Conservation (phyloP, 1,284 basidiomycete genomes). For the Neonothopanus nambi region DNA sequence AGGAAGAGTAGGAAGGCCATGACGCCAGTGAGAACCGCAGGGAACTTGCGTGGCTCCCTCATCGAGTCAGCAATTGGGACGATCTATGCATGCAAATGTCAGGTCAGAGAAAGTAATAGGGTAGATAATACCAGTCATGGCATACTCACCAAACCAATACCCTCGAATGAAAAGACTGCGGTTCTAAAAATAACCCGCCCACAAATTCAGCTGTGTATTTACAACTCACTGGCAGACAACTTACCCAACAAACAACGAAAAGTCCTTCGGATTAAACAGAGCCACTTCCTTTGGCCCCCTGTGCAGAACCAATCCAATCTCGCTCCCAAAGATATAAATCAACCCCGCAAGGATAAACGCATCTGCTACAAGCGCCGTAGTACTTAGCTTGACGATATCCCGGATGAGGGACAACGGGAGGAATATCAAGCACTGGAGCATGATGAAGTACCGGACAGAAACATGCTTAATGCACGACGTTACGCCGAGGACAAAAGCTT, state of each 20-base stretch:
- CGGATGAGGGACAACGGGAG: slow-evolving; percentile 85
- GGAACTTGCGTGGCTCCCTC: slow-evolving; percentile 93
- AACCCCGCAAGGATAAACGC: slow-evolving; percentile 93
- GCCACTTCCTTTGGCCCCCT: slow-evolving; percentile 82
- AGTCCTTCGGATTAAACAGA: slow-evolving; percentile 88
- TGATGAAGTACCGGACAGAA: slow-evolving; percentile 70
- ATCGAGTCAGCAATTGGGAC: slow-evolving; percentile 98
- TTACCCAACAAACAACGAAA: slow-evolving; percentile 90
- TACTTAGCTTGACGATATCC: slow-evolving; percentile 90
- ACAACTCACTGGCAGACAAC: slow-evolving; percentile 25
- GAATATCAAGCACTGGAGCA: slow-evolving; percentile 86
- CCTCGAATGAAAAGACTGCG: slow-evolving; percentile 98
- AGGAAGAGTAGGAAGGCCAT: slow-evolving; percentile 65
- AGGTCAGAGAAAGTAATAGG: neutral
- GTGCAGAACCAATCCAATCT: slow-evolving; percentile 65
- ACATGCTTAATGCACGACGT: slow-evolving; percentile 76
- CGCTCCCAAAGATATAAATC: slow-evolving; percentile 84
- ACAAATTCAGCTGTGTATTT: neutral
- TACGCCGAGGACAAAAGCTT: slow-evolving; percentile 84
- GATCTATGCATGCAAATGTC: slow-evolving; percentile 42
- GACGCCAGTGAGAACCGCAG: slow-evolving; percentile 83
- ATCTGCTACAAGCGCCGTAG: slow-evolving; percentile 91
- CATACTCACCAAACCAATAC: slow-evolving; percentile 83
- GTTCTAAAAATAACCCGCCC: slow-evolving; percentile 60
- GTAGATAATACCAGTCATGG: neutral